Conservation (phyloP, 164 flowering plant genomes). For the Liquidambar formosana region DNA sequence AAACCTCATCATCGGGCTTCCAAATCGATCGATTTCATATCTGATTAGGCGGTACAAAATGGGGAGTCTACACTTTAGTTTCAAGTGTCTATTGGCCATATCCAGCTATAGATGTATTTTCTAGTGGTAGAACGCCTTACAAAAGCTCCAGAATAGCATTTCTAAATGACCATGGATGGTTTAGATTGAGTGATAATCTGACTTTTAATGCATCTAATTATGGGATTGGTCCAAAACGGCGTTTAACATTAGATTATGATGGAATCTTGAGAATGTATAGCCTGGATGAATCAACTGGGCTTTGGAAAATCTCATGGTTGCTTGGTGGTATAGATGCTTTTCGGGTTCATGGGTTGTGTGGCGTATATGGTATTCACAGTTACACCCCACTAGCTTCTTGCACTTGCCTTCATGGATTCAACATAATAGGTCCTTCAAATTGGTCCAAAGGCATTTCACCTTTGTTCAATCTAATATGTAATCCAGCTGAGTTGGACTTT, state of each 20-base stretch:
- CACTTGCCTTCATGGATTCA: constrained; percentile 1
- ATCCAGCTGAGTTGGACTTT: not conserved
- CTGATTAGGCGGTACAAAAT: too few relatives aligned
- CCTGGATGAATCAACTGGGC: constrained; percentile 7
- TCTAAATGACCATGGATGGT: not conserved
- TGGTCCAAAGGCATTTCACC: not conserved
- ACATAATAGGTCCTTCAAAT: not conserved
- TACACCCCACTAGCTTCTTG: not conserved
- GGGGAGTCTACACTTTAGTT: too few relatives aligned
- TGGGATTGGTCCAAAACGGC: constrained; percentile 6
- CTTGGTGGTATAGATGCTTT: constrained; percentile 5
- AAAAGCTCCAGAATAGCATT: not conserved
- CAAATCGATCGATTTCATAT: too few relatives aligned
- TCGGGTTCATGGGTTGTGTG: constrained; percentile 18
- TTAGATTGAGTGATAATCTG: not conserved
- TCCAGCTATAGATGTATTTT: not conserved
- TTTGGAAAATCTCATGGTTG: constrained; percentile 18
- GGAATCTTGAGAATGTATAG: constrained; percentile 18
- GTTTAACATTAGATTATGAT: constrained; percentile 18
- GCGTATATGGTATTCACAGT: not conserved
- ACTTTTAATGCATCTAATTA: not conserved
- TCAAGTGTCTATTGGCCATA: constrained; percentile 11
- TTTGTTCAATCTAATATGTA: not conserved
- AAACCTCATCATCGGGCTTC: too few relatives aligned
- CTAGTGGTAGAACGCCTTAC: constrained; percentile 1